Base-by-base conservation (phyloP, 208 protist genomes). In the Strigomonas culicis region DNA sequence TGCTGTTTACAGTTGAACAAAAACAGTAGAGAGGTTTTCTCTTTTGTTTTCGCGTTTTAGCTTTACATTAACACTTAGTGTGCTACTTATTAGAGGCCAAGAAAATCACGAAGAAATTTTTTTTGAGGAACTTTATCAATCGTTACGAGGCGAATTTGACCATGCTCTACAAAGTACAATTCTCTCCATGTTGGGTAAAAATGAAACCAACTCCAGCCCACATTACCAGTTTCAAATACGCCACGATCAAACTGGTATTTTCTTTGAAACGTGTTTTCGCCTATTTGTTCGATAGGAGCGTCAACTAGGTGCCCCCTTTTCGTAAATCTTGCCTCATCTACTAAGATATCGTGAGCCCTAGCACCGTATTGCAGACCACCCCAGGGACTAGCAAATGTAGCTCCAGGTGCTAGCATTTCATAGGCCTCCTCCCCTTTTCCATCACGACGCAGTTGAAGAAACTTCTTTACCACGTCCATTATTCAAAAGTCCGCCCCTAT, bases 161-260 rank as follows among this genome's bases (percentile, higher is more conserved):
- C 86, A 55, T 94, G 70, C 19, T 83, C 64, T 0, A 96, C 79
- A 80, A 92, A 93, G 63, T 94, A 96, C 31, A 96, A 59, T 49
- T 96, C 90, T 22, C 90, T 60, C 86, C 87, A 96, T 19, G 61
- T 75, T 0, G 84, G 85, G 10, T 89, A 75, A 64, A 72, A 63
- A 3, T 80, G 69, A 55, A 93, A 53, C 55, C 73, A 68, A 3
- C 68, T 44, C 57, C 56, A 86, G 4, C 87, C 83, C 50, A 46
- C 65, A 63, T 91, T 92, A 10, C 87, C 87, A 52, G 77, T 80
- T 58, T 96, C 90, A 27, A 53, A 79, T 78, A 96, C 90, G 11
- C 90, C 90, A 55, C 88, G 75, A 55, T 96, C 74, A 83, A 83
- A 96, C 41, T 82, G 72, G 64, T 92, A 96, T 67, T 88, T 90